A percentile compares a stretch with the other conserved stretches of the same genome.
Conservation (phyloP, 495 filamentous ascomycete species). For the Lindgomyces ingoldianus region DNA sequence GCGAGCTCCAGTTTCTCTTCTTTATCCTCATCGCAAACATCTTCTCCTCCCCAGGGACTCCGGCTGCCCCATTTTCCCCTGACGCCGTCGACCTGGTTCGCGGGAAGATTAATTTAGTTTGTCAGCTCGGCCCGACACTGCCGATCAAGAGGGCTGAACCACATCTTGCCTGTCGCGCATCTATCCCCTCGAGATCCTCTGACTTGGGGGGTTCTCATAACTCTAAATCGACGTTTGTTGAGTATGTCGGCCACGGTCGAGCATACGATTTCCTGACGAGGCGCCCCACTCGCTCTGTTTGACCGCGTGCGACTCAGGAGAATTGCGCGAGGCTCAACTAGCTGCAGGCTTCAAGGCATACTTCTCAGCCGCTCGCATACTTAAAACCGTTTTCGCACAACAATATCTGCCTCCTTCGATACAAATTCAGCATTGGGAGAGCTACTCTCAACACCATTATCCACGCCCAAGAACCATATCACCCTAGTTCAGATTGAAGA, state of each 20-base stretch:
- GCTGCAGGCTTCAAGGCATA: conserved; percentile 6
- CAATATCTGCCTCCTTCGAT: not conserved
- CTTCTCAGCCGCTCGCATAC: conserved; percentile 3
- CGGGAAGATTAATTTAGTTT: conserved; percentile 7
- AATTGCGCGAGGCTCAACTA: conserved; percentile 8
- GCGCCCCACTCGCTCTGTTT: not conserved
- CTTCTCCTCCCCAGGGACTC: not conserved
- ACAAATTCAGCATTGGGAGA: not conserved
- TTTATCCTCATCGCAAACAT: not conserved
- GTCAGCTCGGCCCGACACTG: conserved; percentile 12
- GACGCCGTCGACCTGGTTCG: conserved; percentile 9
- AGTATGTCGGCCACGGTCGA: not conserved
- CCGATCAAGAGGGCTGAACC: not conserved
- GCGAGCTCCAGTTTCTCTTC: not conserved
- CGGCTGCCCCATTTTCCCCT: not conserved
- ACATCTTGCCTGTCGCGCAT: too few species aligned
- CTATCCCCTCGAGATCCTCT: not conserved
- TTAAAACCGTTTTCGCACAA: not conserved
- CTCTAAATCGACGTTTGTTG: not conserved
- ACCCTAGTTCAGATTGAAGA: not conserved
- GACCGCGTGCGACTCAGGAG: not conserved
- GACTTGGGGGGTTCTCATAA: too few species aligned
- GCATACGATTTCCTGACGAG: not conserved
- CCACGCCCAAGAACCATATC: not conserved
- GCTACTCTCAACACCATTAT: not conserved